phyloP scores from a whole-genome alignment of 75 land plant genomes.

The Selaginella tamariscina region DNA sequence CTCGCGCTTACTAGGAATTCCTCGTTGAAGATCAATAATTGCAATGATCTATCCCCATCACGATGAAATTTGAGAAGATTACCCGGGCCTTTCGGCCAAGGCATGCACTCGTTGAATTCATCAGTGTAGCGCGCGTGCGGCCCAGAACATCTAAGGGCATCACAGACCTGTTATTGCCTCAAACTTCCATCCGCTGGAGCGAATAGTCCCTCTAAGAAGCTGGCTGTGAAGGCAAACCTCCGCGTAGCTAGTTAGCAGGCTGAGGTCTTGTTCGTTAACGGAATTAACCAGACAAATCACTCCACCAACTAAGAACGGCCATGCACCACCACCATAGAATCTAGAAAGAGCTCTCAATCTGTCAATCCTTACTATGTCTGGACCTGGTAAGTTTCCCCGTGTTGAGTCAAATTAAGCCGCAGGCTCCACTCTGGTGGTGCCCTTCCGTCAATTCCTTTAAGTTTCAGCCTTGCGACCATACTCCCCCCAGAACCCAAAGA shows the following conservation, averaged over 20 bases:
- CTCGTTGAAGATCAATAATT: conserved; percentile 13
- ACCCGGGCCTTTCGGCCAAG: neutral
- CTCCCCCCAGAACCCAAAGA: too few relatives aligned
- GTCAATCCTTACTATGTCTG: too few relatives aligned
- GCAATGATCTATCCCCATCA: conserved; percentile 14
- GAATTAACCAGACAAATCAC: conserved; percentile 6
- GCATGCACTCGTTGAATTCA: neutral
- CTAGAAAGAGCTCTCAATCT: too few relatives aligned
- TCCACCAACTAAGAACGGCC: conserved; percentile 7
- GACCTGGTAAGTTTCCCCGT: too few relatives aligned
- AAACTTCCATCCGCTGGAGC: conserved; percentile 11
- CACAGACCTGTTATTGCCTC: conserved; percentile 13
- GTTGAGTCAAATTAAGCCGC: too few relatives aligned
- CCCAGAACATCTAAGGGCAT: conserved; percentile 14
- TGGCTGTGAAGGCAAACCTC: neutral
- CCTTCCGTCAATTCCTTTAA: too few relatives aligned
- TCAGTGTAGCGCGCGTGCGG: conserved; percentile 11
- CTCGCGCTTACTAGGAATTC: conserved; percentile 13
- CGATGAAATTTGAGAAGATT: conserved; percentile 12
- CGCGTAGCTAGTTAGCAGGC: conserved; percentile 7
- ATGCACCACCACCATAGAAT: too few relatives aligned
- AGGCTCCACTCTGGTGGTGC: too few relatives aligned
- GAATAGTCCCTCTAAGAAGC: conserved; percentile 7
- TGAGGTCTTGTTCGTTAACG: conserved; percentile 3
- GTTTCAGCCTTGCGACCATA: too few relatives aligned